Evolutionary conservation across 108 stramenopile genomes (phyloP), one percentile per base, ranked within the genome.

Genomic region (Phaeodactylum tricornutum): DNA sequence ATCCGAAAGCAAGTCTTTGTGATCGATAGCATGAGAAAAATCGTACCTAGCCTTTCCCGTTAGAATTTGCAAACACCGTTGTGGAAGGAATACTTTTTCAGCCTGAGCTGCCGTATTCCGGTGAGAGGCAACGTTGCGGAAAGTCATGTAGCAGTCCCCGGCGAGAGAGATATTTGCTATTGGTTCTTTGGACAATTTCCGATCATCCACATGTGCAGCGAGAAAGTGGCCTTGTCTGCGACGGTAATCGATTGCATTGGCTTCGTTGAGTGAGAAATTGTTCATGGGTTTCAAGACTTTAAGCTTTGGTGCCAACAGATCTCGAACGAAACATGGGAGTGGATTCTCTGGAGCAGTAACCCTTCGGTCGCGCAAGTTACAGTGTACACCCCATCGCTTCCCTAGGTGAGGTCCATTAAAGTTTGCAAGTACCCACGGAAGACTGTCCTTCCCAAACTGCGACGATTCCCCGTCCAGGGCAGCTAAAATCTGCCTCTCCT

Each of bases 361-460:
- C 31, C 53, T 50, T 23, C 72, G 68, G 52, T 71, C 72, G 12
- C 66, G 38, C 35, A 76, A 48, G 40, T 67, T 71, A 46, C 75
- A 74, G 45, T 76, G 74, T 4, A 74, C 79, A 6, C 79, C 79
- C 79, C 79, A 81, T 0, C 79, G 71, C 55, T 81, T 81, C 1
- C 66, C 69, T 12, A 32, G 28, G 31, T 74, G 64, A 2, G 43
- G 16, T 9, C 79, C 79, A 67, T 81, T 81, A 54, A 81, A 74
- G 14, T 46, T 41, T 20, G 46, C 29, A 8, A 35, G 23, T 47
- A 64, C 58, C 71, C 70, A 81, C 15, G 72, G 66, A 9, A 60
- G 14, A 9, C 39, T 14, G 20, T 44, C 4, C 45, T n/a, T 45
- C 19, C 17, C 19, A 14, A 41, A 6, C 28, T 26, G 14, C 2